These are phyloP conservation scores for Xylaria sp. DNA, from an alignment of 2,329 filamentous ascomycete species.

Conservation along the genomic window DNA sequence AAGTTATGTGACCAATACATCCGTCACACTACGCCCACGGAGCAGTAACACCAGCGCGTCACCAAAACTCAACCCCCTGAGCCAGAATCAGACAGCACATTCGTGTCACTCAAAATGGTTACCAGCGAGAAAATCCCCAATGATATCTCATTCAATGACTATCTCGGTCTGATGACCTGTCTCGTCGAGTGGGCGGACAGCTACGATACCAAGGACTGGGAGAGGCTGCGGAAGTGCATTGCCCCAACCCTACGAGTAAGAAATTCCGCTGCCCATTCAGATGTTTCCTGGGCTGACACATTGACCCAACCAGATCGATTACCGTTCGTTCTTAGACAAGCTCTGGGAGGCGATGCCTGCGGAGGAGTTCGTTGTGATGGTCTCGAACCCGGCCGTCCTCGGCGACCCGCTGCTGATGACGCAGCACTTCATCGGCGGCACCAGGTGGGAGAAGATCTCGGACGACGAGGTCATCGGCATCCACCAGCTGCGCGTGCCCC, in stretches of 20 bases:
- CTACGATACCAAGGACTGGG: constrained; percentile 73
- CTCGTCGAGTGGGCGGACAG: constrained; percentile 69
- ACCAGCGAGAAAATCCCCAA: background rate
- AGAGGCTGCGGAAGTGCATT: constrained; percentile 67
- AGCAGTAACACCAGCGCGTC: background rate
- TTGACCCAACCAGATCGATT: constrained; percentile 67
- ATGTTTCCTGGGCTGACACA: constrained; percentile 12
- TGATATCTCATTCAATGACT: constrained; percentile 47
- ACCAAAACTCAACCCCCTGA: background rate
- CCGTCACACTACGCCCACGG: background rate
- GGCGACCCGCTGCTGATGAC: constrained; percentile 71
- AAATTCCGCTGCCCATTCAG: background rate
- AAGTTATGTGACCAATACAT: background rate
- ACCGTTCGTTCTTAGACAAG: constrained; percentile 70
- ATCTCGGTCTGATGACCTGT: constrained; percentile 48
- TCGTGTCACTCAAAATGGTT: constrained; percentile 27
- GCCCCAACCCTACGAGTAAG: constrained; percentile 66
- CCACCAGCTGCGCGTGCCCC: constrained; percentile 70
- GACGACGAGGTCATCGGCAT: constrained; percentile 69
- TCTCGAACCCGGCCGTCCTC: constrained; percentile 65
- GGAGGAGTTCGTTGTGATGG: constrained; percentile 69
- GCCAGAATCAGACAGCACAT: background rate
- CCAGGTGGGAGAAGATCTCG: constrained; percentile 66
- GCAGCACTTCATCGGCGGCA: constrained; percentile 71
- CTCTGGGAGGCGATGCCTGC: constrained; percentile 70